Base-by-base conservation (phyloP, 2,329 filamentous ascomycete species). In the Magnaporthiopsis rhizophila region DNA sequence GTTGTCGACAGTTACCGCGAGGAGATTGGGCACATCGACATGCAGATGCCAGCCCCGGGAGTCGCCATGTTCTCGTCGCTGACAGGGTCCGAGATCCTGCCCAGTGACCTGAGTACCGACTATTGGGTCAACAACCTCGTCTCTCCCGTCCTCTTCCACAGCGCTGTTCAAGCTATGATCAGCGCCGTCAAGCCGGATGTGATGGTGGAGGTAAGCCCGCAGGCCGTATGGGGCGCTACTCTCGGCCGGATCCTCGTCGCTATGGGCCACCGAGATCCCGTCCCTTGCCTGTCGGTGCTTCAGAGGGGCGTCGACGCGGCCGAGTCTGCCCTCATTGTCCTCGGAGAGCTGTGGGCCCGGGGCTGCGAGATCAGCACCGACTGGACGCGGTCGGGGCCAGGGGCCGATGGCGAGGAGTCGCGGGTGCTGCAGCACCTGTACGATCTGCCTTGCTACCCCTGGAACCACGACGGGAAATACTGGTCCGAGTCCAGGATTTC, bases 361-460 rank as follows among this genome's bases (percentile, higher is more conserved):
- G 68, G 67, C 0, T 61, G 64, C 9, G 3, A 61, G 6, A 45
- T 61, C 9, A 61, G 56, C 18, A 32, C 65, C 15, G 50, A 66
- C 26, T 69, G 67, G 68, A 3, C 38, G 2, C 28, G 63, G 18
- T 57, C 53, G 21, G 65, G 56, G 63, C 61, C 21, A 15, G 56
- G 28, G 1, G 24, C 30, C 26, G 26, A 38, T 5, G 34, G 11
- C 9, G 12, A 21, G 0, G 64, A 21, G 34, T 65, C 63, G 7
- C 58, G 65, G 0, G 57, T 28, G 18, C 62, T 58, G 9, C 57
- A 60, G 58, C 68, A 67, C 65, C 67, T 79, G 9, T 67, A 71
- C 2, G 74, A 78, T 61, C 70, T 76, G 1, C 78, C 79, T 0
- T 67, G 72, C 1, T 81, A 80, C 64, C 73, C 77, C 0, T 81